These are phyloP conservation scores for Mortierella sp. DNA, from an alignment of 371 early-diverging fungal species.

Conservation along the genomic window DNA sequence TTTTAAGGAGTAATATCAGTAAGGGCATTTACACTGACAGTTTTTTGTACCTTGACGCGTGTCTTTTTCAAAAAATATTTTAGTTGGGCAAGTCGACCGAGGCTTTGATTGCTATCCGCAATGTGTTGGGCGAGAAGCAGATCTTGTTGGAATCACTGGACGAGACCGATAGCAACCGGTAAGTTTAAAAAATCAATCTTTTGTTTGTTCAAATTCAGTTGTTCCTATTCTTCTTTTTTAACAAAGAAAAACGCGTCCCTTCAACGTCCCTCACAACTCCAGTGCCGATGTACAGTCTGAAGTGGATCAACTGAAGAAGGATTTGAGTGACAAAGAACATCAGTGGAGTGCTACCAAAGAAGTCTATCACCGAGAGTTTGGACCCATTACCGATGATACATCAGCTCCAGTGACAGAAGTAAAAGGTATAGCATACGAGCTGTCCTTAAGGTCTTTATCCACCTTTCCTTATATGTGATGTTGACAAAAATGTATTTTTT, in stretches of 20 bases:
- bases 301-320: slow-evolving; percentile 19
- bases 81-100: slow-evolving; percentile 40
- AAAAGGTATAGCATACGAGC: slow-evolving; percentile 9
- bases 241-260: neutral
- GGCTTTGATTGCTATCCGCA: slow-evolving; percentile 10
- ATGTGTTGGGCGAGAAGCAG: slow-evolving; percentile 20
- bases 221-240: neutral
- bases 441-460: neutral
- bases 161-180: slow-evolving; percentile 17
- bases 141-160: slow-evolving; percentile 7
- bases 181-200: neutral
- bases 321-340: slow-evolving; percentile 21
- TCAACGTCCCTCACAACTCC: too few relatives aligned
- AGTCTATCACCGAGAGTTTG: slow-evolving; percentile 47
- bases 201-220: neutral
- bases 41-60: neutral
- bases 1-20: too few relatives aligned
- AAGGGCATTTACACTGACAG: too few relatives aligned
- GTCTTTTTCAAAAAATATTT: neutral
- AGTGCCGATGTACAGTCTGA: slow-evolving; percentile 20
- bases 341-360: slow-evolving; percentile 51
- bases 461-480: neutral
- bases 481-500: too few relatives aligned
- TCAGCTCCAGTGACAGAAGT: slow-evolving; percentile 13
- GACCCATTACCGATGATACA: slow-evolving; percentile 25